A percentile compares a stretch with the other conserved stretches of the same genome.
These are phyloP conservation scores for Prunus fruticosa DNA, from an alignment of 306 rosid species.

Conservation along the genomic window DNA sequence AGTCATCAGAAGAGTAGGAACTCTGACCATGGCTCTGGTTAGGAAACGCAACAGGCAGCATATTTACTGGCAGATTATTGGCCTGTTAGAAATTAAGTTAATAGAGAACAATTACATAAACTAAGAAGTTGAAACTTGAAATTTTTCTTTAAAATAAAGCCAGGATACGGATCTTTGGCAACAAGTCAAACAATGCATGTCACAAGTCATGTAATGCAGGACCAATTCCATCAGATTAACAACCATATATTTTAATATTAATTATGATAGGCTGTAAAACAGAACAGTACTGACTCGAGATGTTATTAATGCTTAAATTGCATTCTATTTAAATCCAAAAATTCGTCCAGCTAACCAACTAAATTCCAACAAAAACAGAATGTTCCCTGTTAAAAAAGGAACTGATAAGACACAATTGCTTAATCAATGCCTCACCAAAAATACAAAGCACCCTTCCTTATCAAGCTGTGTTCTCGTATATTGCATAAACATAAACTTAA, in stretches of 20 bases:
- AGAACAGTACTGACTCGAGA: neutral
- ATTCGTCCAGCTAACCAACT: neutral
- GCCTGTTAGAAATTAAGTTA: conserved; percentile 53
- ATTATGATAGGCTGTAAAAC: neutral
- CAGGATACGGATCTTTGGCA: neutral
- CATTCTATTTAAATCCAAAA: neutral
- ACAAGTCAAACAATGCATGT: neutral
- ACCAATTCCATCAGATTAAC: conserved; percentile 5
- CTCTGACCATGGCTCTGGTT: conserved; percentile 89
- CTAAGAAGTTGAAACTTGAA: neutral
- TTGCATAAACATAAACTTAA: neutral
- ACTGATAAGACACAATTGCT: neutral
- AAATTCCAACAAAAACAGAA: neutral
- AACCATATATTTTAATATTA: neutral
- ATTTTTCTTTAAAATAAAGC: conserved; percentile 12
- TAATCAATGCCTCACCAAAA: neutral
- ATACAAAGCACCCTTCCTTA: neutral
- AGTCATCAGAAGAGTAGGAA: conserved; percentile 84
- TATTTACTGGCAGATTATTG: conserved; percentile 76
- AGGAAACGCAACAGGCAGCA: conserved; percentile 68
- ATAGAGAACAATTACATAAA: conserved; percentile 25
- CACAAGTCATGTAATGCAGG: conserved; percentile 5
- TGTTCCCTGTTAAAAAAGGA: neutral
- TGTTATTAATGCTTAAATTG: neutral
- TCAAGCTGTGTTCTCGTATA: neutral